Base-by-base conservation (phyloP, 1,284 basidiomycete genomes). In the Sanghuangporus sanghuang region DNA sequence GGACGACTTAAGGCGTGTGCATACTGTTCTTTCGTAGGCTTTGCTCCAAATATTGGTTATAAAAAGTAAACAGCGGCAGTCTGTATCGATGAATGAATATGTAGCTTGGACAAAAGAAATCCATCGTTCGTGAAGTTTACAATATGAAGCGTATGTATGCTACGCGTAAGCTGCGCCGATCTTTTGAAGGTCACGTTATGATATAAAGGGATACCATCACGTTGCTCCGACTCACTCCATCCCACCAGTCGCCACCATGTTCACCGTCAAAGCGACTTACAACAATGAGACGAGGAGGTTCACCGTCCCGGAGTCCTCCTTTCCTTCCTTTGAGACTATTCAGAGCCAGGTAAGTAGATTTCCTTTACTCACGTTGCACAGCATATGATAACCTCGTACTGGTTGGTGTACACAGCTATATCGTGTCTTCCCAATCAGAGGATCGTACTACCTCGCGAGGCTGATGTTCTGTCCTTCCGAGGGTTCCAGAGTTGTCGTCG, bases 341-440 rank as follows among this genome's bases (percentile, higher is more conserved):
- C 72, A 73, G 60, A 69, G 74, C 42, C 81, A 84, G 79, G 81
- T 81, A 66, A 23, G 73, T 64, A 61, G 12, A 0, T 44, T 7
- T 42, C 52, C 21, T 44, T 60, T 56, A 42, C 63, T 53, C 52
- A 49, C 50, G 48, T 11, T 44, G 61, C 56, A 57, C 63, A 49
- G 61, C 1, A 48, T 14, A n/a, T 68, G 32, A 54, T 70, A 66
- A 63, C 62, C 67, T 62, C 67, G 32, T 55, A 27, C 53, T 32
- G 7, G 42, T 61, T 67, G n/a, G n/a, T n/a, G n/a, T 50, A 61
- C 62, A 53, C 68, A 91, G 89, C 80, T 91, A 64, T 81, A 80
- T 73, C 85, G 86, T 68, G 78, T 90, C 65, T 90, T 91, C 71
- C 82, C 84, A 67, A 79, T 86, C 63, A 79, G 78, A 69, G 76